phyloP scores from a whole-genome alignment of 306 rosid genomes.

The Urtica urens region DNA sequence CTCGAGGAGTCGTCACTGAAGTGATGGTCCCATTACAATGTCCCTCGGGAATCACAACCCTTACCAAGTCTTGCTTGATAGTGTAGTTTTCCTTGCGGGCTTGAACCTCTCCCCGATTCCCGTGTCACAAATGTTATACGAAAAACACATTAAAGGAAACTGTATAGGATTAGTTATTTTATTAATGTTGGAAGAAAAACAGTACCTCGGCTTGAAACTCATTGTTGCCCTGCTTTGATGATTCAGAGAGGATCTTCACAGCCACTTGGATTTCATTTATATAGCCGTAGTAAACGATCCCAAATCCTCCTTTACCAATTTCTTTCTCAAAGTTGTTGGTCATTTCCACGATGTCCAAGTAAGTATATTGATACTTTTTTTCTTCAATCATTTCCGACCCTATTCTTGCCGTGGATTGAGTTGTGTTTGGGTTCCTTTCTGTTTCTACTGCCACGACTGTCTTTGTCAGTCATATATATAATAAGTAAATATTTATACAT shows the following conservation, averaged over 20 bases:
- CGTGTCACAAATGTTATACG: too few species aligned
- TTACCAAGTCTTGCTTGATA: too few species aligned
- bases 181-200: too few species aligned
- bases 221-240: slow-evolving; percentile 13
- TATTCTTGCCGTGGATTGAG: not conserved
- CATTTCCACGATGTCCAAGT: slow-evolving; percentile 8
- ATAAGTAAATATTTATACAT: too few species aligned
- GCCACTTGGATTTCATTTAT: slow-evolving; percentile 16
- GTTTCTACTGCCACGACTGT: not conserved
- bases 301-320: slow-evolving; percentile 22
- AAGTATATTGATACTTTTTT: slow-evolving; percentile 10
- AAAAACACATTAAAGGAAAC: too few species aligned
- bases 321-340: slow-evolving; percentile 18
- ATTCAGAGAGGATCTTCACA: slow-evolving; percentile 13
- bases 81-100: too few species aligned
- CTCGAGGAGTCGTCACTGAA: too few species aligned
- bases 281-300: slow-evolving; percentile 18
- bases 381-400: slow-evolving; percentile 13
- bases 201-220: slow-evolving; percentile 24
- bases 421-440: not conserved
- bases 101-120: too few species aligned
- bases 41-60: too few species aligned
- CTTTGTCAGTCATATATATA: too few species aligned
- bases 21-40: too few species aligned
- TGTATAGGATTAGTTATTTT: too few species aligned